A percentile compares a stretch with the other conserved stretches of the same genome.
These are phyloP conservation scores for Actinidia arguta DNA, from an alignment of 179 eudicot species.

Conservation along the genomic window DNA sequence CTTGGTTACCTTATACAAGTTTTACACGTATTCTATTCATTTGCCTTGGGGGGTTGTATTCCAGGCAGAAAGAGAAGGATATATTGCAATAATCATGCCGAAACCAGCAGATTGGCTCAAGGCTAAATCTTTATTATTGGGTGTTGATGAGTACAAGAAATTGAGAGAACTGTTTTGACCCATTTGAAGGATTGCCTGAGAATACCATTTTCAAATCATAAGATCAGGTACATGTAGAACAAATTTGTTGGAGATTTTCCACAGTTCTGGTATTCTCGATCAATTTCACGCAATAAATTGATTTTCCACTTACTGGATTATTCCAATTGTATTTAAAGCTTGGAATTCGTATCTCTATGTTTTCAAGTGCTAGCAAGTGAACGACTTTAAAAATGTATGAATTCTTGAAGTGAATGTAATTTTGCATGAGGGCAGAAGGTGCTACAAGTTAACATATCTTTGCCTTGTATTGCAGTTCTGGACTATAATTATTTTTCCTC, in stretches of 20 bases:
- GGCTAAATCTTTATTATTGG: slow-evolving; percentile 60
- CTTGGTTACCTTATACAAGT: too few relatives aligned
- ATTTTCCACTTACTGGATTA: not conserved
- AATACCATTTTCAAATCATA: not conserved
- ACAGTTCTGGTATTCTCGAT: not conserved
- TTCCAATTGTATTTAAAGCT: not conserved
- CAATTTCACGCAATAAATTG: not conserved
- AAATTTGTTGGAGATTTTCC: not conserved
- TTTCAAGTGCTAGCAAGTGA: not conserved
- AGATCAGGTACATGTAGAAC: not conserved
- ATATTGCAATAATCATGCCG: slow-evolving; percentile 90
- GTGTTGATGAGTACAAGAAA: slow-evolving; percentile 67
- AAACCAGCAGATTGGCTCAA: slow-evolving; percentile 93
- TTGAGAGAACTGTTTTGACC: slow-evolving; percentile 39
- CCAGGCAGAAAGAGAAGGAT: slow-evolving; percentile 96
- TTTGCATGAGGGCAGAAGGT: too few relatives aligned
- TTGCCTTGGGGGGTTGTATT: not conserved
- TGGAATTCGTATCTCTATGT: not conserved
- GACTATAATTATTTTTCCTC: not conserved
- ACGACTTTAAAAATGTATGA: too few relatives aligned
- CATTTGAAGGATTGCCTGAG: not conserved
- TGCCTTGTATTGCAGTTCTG: not conserved
- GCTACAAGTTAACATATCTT: too few relatives aligned
- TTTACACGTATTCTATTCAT: not conserved
- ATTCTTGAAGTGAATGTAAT: too few relatives aligned